These are phyloP conservation scores for Parastagonospora avenae DNA, from an alignment of 2,329 filamentous ascomycete genomes.

Conservation along the genomic window DNA sequence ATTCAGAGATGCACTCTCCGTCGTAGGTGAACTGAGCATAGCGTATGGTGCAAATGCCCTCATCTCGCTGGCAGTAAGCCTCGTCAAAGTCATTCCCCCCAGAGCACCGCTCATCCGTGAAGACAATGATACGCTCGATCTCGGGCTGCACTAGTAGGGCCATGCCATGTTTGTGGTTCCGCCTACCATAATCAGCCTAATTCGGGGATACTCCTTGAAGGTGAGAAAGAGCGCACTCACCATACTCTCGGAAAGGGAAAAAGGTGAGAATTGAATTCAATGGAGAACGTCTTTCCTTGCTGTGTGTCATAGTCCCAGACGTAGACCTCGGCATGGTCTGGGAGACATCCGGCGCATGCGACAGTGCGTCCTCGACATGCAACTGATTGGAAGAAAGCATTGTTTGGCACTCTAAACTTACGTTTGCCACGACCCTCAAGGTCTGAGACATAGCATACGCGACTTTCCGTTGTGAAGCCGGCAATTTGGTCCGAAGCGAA, in stretches of 20 bases:
- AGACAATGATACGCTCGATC: constrained; percentile 15
- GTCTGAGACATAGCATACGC: constrained; percentile 27
- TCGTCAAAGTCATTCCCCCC: too few relatives aligned
- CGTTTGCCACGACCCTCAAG: constrained; percentile 10
- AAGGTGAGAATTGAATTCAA: constrained; percentile 8
- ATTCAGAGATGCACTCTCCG: constrained; percentile 6
- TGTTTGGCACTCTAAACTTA: constrained; percentile 28
- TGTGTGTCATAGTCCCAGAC: constrained; percentile 37
- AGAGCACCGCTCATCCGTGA: not conserved
- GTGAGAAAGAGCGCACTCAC: not conserved
- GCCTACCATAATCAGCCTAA: not conserved
- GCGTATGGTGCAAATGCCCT: not conserved
- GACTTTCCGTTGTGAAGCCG: constrained; percentile 17
- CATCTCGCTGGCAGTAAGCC: not conserved
- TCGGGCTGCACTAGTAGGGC: constrained; percentile 16
- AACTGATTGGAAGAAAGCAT: constrained; percentile 4
- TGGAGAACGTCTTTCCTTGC: constrained; percentile 24
- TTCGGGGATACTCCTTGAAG: not conserved
- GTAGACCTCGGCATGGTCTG: constrained; percentile 19
- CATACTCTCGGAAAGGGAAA: not conserved
- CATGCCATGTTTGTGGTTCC: not conserved
- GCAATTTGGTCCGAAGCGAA: constrained; percentile 32
- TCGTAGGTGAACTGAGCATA: constrained; percentile 17
- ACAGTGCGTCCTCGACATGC: constrained; percentile 28
- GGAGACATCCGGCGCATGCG: constrained; percentile 20